Evolutionary conservation across 495 filamentous ascomycete species (phyloP).

Genomic region (Trichodelitschia bisporula): DNA sequence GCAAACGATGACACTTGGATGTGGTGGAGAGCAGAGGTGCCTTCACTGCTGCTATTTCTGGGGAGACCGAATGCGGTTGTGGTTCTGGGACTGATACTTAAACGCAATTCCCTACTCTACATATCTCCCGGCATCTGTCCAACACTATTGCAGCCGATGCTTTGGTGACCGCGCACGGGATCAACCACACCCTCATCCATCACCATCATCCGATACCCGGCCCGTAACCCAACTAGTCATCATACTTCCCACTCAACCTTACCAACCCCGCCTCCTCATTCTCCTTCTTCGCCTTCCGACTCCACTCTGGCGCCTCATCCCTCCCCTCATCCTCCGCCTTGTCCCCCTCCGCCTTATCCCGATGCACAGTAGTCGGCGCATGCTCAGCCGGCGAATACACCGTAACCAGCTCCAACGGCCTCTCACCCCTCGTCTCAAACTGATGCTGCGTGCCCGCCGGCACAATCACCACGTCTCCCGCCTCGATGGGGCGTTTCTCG

Average conservation of each 20-base stretch:
- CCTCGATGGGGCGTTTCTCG: conserved; percentile 30
- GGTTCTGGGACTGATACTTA: too few relatives aligned
- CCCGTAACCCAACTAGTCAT: too few relatives aligned
- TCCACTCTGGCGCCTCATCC: conserved; percentile 37
- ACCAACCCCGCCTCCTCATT: conserved; percentile 33
- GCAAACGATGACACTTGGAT: too few relatives aligned
- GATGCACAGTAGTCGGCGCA: conserved; percentile 27
- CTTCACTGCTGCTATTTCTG: too few relatives aligned
- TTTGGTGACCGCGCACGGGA: too few relatives aligned
- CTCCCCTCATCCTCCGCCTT: conserved; percentile 32
- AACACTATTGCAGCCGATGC: too few relatives aligned
- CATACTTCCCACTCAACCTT: conserved; percentile 14
- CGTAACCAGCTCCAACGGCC: conserved; percentile 29
- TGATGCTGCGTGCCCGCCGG: conserved; percentile 42
- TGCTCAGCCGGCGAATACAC: conserved; percentile 41
- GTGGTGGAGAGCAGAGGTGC: too few relatives aligned
- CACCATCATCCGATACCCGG: too few relatives aligned
- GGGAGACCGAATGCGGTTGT: too few relatives aligned
- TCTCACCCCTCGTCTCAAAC: conserved; percentile 32
- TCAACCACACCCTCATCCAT: too few relatives aligned
- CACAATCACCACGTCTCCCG: conserved; percentile 35
- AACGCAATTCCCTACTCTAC: too few relatives aligned
- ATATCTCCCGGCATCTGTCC: too few relatives aligned
- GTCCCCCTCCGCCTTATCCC: conserved; percentile 35
- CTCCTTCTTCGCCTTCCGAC: conserved; percentile 24